Evolutionary conservation across 805 yeast genomes (phyloP).

Genomic region (Ogataea ganodermae): DNA sequence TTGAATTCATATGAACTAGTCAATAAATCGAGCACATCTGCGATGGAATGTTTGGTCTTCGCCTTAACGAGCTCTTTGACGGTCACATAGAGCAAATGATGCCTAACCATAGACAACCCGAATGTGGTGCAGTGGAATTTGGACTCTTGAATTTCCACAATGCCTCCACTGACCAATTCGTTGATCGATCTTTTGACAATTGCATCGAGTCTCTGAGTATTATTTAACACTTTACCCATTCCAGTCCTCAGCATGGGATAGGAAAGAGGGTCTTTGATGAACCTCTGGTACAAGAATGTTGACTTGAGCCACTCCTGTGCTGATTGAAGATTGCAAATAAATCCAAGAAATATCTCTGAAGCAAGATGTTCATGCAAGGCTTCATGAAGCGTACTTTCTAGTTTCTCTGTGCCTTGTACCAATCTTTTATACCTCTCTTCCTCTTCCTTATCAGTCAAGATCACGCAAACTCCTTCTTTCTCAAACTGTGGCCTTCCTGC

Average conservation of each 20-base stretch:
- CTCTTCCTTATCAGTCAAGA: conserved; percentile 44
- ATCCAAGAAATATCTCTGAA: conserved; percentile 46
- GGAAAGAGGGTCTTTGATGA: not conserved
- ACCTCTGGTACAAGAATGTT: conserved; percentile 53
- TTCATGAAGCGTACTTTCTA: conserved; percentile 49
- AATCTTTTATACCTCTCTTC: conserved; percentile 43
- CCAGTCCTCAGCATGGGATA: conserved; percentile 5
- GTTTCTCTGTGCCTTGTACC: conserved; percentile 42
- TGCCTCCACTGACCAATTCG: not conserved
- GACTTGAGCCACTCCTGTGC: conserved; percentile 49
- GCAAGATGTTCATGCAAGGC: conserved; percentile 43
- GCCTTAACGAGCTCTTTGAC: conserved; percentile 38
- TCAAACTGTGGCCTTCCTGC: conserved; percentile 66
- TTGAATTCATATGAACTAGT: conserved; percentile 44
- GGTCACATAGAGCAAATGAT: conserved; percentile 48
- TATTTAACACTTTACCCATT: not conserved
- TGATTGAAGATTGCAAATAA: conserved; percentile 38
- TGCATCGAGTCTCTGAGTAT: not conserved
- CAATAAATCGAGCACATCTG: conserved; percentile 31
- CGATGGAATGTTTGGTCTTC: conserved; percentile 10
- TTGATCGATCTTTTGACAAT: not conserved
- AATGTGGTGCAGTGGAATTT: conserved; percentile 36
- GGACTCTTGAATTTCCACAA: not conserved
- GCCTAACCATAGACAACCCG: conserved; percentile 52
- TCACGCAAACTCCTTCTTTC: conserved; percentile 49